Evolutionary conservation across 306 rosid species (phyloP).

Genomic region (Ormosia emarginata): DNA sequence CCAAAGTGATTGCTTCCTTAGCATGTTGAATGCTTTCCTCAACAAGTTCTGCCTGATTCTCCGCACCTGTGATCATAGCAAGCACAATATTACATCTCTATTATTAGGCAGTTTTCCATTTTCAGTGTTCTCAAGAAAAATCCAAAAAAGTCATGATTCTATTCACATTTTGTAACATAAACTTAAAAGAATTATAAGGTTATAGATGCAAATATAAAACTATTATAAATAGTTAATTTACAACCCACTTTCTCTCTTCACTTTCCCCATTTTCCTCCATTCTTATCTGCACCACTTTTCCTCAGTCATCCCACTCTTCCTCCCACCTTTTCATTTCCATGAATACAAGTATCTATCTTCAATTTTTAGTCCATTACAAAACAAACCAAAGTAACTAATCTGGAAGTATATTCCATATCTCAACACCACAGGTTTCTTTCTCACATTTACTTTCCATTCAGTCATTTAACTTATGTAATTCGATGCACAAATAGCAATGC

Average conservation of each 20-base stretch:
- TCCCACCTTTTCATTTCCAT: not conserved
- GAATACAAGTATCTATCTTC: not conserved
- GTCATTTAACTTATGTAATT: not conserved
- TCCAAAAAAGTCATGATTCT: not conserved
- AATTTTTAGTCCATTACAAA: slow-evolving; percentile 10
- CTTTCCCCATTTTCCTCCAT: not conserved
- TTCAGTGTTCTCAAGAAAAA: not conserved
- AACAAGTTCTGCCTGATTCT: slow-evolving; percentile 80
- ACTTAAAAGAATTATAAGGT: not conserved
- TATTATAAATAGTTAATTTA: not conserved
- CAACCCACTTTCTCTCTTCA: not conserved
- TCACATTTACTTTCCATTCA: not conserved
- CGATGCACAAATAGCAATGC: not conserved
- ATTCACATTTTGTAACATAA: not conserved
- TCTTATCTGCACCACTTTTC: slow-evolving; percentile 11
- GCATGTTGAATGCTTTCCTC: slow-evolving; percentile 96
- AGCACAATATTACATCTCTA: not conserved
- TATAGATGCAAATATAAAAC: not conserved
- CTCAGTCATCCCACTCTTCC: not conserved
- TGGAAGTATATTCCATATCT: not conserved
- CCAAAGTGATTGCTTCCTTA: slow-evolving; percentile 84
- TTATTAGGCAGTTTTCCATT: slow-evolving; percentile 7
- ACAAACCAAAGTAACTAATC: not conserved
- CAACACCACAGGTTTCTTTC: not conserved
- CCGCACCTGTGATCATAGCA: slow-evolving; percentile 53